phyloP scores from a whole-genome alignment of 352 stramenopile genomes.

The Globisporangium camurandrum region DNA sequence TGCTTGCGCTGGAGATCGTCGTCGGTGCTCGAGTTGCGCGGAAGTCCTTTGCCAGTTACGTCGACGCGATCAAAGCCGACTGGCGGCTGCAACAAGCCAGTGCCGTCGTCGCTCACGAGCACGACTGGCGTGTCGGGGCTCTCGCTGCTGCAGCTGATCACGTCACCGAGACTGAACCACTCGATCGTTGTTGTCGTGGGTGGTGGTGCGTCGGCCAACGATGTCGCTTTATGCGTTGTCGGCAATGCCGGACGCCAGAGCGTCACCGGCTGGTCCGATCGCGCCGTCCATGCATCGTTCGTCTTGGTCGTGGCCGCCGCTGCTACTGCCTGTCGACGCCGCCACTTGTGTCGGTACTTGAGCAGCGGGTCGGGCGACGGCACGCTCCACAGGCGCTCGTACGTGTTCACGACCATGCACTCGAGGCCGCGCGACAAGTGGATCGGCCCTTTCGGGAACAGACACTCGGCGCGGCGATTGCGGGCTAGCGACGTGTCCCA shows the following conservation, averaged over 20 bases:
- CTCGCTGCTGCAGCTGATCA: constrained; percentile 57
- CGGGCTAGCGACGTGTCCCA: constrained; percentile 45
- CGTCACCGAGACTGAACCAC: constrained; percentile 72
- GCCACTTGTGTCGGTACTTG: constrained; percentile 78
- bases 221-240: constrained; percentile 22
- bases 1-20: constrained; percentile 79
- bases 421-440: constrained; percentile 61
- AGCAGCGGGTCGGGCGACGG: constrained; percentile 69
- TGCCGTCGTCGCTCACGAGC: constrained; percentile 46
- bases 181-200: background rate
- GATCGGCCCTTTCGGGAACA: constrained; percentile 69
- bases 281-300: constrained; percentile 28
- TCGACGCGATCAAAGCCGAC: constrained; percentile 78
- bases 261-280: constrained; percentile 42
- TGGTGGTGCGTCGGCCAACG: constrained; percentile 7
- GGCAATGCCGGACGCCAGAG: constrained; percentile 66
- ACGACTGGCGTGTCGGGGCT: constrained; percentile 45
- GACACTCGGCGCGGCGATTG: constrained; percentile 28
- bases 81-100: constrained; percentile 45
- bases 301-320: background rate
- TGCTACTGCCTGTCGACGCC: constrained; percentile 28
- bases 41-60: constrained; percentile 74
- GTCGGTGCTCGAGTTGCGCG: constrained; percentile 66
- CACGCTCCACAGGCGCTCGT: constrained; percentile 78
- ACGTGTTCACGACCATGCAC: constrained; percentile 62